Evolutionary conservation across 2,329 filamentous ascomycete species (phyloP).

Genomic region (Cryphonectria naterciae): DNA sequence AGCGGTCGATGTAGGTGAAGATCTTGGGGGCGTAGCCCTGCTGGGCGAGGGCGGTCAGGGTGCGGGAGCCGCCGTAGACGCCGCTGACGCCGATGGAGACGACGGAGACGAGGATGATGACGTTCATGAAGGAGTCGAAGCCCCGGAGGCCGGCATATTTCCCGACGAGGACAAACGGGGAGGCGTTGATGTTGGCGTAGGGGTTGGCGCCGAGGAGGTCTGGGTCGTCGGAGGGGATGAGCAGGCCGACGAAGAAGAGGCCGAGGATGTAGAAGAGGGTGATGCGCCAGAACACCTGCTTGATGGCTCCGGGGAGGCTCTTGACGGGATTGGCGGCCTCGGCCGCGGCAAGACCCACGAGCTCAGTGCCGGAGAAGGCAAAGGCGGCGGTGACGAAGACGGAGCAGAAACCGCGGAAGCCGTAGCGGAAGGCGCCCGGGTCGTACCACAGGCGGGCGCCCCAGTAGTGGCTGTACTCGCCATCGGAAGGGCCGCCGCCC

Average conservation of each 20-base stretch:
- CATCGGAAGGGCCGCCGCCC: constrained; percentile 60
- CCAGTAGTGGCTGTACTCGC: constrained; percentile 50
- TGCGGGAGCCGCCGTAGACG: constrained; percentile 63
- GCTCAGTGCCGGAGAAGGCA: constrained; percentile 72
- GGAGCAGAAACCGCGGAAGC: constrained; percentile 74
- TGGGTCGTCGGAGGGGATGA: constrained; percentile 50
- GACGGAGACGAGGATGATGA: constrained; percentile 62
- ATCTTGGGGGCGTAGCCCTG: constrained; percentile 62
- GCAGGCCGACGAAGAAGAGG: constrained; percentile 55
- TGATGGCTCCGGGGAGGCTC: constrained; percentile 78
- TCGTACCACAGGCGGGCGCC: constrained; percentile 56
- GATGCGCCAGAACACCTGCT: constrained; percentile 71
- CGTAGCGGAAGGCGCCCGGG: constrained; percentile 66
- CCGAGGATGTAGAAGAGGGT: constrained; percentile 59
- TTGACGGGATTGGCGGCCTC: constrained; percentile 73
- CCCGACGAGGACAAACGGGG: constrained; percentile 63
- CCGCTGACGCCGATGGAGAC: constrained; percentile 62
- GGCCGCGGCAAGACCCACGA: constrained; percentile 75
- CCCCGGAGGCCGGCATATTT: constrained; percentile 56
- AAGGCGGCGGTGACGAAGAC: constrained; percentile 77
- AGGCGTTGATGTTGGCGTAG: constrained; percentile 50
- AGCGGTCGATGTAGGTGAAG: constrained; percentile 60
- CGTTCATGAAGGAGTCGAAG: constrained; percentile 62
- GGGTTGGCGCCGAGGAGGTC: constrained; percentile 53
- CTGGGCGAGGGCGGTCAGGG: constrained; percentile 61